Base-by-base conservation (phyloP, 1,139 yeast genomes). In the Kodamaea ohmeri region DNA sequence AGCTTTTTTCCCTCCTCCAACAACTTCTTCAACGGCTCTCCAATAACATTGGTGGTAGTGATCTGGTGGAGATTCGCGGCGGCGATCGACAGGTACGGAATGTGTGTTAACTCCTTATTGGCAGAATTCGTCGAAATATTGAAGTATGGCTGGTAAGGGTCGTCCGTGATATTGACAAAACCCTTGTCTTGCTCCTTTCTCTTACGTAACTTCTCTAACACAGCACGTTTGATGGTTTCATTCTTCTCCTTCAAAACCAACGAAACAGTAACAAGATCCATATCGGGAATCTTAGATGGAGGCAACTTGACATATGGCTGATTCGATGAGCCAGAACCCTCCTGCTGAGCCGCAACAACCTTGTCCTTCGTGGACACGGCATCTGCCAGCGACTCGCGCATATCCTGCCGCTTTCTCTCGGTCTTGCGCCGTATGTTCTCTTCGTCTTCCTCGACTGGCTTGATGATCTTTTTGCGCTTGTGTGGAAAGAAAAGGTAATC, bases 241-340 rank as follows among this genome's bases (percentile, higher is more conserved):
- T 88, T 84, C 63, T 89, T 88, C 46, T 83, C 94, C 39, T 76
- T 71, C 43, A 86, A 65, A 17, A 88, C 81, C 38, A 79, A 74
- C 37, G 87, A 87, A 17, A 90, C 90, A 4, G 96, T 86, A 26
- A 85, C 81, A 49, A 90, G 71, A 38, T 88, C 95, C 76, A 90
- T 76, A 61, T 90, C 97, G 9, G 97, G 97, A 50, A 90, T 85
- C 63, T 89, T 87, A 2, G 96, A 84, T 20, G 94, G 84, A 8
- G 96, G 95, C 31, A 88, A 64, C 49, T 86, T 84, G 52, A 87
- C 95, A 63, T 87, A 86, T 7, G 95, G 90, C 54, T 85, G 95
- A 35, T 74, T 73, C 3, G 73, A 60, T 4, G 71, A 58, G 7
- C 62, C 43, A 33, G 38, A 48, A 20, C 53, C 59, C 30, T 56